phyloP scores from a whole-genome alignment of 2,329 filamentous ascomycete species.

The Lizonia empirigonia region DNA sequence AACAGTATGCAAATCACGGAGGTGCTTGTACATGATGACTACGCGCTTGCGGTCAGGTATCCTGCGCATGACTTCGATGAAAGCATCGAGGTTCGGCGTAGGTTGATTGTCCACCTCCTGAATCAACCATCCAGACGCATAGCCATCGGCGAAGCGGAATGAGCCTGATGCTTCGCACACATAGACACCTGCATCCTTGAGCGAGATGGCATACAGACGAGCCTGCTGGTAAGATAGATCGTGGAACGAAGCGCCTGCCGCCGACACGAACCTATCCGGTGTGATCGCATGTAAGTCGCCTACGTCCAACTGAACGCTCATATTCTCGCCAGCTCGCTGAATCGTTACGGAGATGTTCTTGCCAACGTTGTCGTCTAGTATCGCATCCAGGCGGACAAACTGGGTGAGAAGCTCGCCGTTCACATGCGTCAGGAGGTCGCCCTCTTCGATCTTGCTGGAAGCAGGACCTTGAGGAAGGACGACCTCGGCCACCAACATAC shows the following conservation, averaged over 20 bases:
- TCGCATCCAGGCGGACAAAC: conserved; percentile 88
- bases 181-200: conserved; percentile 78
- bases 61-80: conserved; percentile 85
- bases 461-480: conserved; percentile 90
- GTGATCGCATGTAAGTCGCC: conserved; percentile 94
- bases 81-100: conserved; percentile 83
- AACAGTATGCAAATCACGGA: conserved; percentile 90
- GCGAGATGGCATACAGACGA: conserved; percentile 90
- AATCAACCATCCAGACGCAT: conserved; percentile 90
- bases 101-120: conserved; percentile 91
- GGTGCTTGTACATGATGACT: conserved; percentile 93
- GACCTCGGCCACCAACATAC: conserved; percentile 96
- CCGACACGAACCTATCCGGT: conserved; percentile 91
- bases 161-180: conserved; percentile 94
- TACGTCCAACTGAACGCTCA: conserved; percentile 83
- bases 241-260: conserved; percentile 94
- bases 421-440: conserved; percentile 90
- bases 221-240: conserved; percentile 97
- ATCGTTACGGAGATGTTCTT: conserved; percentile 78
- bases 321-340: conserved; percentile 85
- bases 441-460: conserved; percentile 85
- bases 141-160: conserved; percentile 86
- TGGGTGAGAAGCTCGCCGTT: conserved; percentile 93
- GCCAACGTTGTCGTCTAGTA: conserved; percentile 86
- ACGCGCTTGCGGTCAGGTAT: conserved; percentile 84